Evolutionary conservation across 768 basidiomycete species (phyloP).

Genomic region (Kwoniella shandongensis): DNA sequence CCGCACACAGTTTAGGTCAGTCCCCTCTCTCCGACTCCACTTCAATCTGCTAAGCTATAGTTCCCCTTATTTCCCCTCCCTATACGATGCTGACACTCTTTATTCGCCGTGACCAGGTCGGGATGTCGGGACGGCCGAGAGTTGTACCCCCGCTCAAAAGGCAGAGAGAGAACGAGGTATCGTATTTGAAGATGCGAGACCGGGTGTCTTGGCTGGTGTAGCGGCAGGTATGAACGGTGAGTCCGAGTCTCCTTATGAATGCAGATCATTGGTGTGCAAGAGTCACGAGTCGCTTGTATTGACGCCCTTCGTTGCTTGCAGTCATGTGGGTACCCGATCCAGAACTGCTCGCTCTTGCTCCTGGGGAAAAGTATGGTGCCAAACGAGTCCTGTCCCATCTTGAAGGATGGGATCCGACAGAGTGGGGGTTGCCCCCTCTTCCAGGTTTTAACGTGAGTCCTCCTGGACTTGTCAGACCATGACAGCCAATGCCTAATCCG

Average conservation of each 20-base stretch:
- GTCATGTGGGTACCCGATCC: slow-evolving; percentile 52
- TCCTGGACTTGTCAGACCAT: too few relatives aligned
- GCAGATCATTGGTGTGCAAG: too few relatives aligned
- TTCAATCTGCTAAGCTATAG: background rate
- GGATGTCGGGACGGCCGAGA: slow-evolving; percentile 45
- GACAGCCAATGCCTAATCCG: too few relatives aligned
- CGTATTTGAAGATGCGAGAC: slow-evolving; percentile 52
- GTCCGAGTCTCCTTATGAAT: slow-evolving; percentile 9
- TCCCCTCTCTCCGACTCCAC: slow-evolving; percentile 1
- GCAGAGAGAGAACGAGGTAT: slow-evolving; percentile 40
- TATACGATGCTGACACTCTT: background rate
- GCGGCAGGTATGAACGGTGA: slow-evolving; percentile 52
- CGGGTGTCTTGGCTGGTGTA: slow-evolving; percentile 50
- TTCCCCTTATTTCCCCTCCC: background rate
- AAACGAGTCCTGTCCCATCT: slow-evolving; percentile 38
- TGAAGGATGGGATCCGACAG: slow-evolving; percentile 42
- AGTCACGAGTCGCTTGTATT: background rate
- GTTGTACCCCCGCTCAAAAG: slow-evolving; percentile 35
- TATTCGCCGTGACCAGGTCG: slow-evolving; percentile 29
- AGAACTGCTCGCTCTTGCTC: slow-evolving; percentile 40
- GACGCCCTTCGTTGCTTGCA: slow-evolving; percentile 1
- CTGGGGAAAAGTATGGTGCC: slow-evolving; percentile 42
- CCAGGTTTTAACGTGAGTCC: slow-evolving; percentile 18
- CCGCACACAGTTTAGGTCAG: slow-evolving; percentile 47
- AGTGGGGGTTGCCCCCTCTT: slow-evolving; percentile 42